Base-by-base conservation (phyloP, 371 early-diverging fungal genomes). In the Circinella umbellata region DNA sequence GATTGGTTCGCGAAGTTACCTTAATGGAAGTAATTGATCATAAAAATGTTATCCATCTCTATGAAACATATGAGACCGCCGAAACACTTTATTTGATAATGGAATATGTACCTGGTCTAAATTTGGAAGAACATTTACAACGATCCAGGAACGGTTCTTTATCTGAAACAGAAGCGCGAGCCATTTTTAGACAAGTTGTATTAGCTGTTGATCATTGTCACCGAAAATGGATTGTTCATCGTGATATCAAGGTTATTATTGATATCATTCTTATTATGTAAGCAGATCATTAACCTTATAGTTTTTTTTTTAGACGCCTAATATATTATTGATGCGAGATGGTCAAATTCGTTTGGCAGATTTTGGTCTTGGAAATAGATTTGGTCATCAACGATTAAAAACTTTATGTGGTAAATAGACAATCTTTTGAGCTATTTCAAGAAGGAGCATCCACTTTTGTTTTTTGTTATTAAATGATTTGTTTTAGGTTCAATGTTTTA, bases 31-130 rank as follows among this genome's bases (percentile, higher is more conserved):
- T 91, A 38, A 80, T 96, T 17, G 86, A 92, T 69, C 95, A 95
- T 72, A 90, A 91, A 36, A 89, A 94, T 76, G 92, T 98, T 67
- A 93, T 96, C 54, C 91, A 92, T 70, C 86, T 98, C 4, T 88
- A 94, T 72, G 98, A 96, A 80, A 95, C 96, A 20, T 92, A 93
- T 66, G 95, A 94, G 73, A 96, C 96, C 47, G 90, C 90, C 63
- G 83, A 90, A 68, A 90, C 94, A 17, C 83, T 95, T 10, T 93
- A 89, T 77, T 78, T 95, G 49, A 80, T 88, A 34, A 84, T 90
- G 88, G 91, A 90, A 71, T 89, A 89, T 64, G 83, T 89, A 9
- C 84, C 78, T 68, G 89, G 87, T 18, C 79, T 82, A 68, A 87
- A 86, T 67, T 68, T 89, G 60, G 87, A 89, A 54, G 86, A 89